phyloP scores from a whole-genome alignment of 495 filamentous ascomycete species.

The Trypethelium eluteriae region DNA sequence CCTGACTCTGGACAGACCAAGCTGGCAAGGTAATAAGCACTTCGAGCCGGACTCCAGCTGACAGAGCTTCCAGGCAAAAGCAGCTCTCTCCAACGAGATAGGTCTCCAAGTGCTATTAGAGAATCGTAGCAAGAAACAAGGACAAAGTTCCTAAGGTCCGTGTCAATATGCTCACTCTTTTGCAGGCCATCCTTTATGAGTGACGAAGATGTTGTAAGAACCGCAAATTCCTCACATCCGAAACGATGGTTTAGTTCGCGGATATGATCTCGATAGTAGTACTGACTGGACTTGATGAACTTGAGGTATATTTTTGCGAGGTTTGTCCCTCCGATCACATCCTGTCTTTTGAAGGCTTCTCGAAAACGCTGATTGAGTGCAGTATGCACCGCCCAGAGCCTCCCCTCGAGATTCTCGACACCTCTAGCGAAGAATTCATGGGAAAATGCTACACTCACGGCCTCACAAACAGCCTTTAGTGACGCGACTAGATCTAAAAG shows the following conservation, averaged over 20 bases:
- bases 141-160: conserved; percentile 48
- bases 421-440: background rate
- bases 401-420: background rate
- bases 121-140: conserved; percentile 73
- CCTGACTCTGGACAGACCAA: conserved; percentile 72
- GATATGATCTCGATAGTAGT: conserved; percentile 80
- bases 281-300: conserved; percentile 78
- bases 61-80: conserved; percentile 27
- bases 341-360: background rate
- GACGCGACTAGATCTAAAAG: background rate
- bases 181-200: background rate
- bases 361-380: background rate
- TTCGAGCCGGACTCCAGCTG: conserved; percentile 61
- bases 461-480: background rate
- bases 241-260: conserved; percentile 37
- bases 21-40: conserved; percentile 77
- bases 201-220: background rate
- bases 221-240: background rate
- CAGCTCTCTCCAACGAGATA: conserved; percentile 74
- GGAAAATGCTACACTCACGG: background rate
- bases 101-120: conserved; percentile 79
- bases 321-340: background rate
- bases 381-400: background rate
- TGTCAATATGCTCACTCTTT: background rate
- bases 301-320: conserved; percentile 18